A percentile compares a stretch with the other conserved stretches of the same genome.
phyloP scores from a whole-genome alignment of 2,329 filamentous ascomycete genomes.

The Cordyceps pruinosa region DNA sequence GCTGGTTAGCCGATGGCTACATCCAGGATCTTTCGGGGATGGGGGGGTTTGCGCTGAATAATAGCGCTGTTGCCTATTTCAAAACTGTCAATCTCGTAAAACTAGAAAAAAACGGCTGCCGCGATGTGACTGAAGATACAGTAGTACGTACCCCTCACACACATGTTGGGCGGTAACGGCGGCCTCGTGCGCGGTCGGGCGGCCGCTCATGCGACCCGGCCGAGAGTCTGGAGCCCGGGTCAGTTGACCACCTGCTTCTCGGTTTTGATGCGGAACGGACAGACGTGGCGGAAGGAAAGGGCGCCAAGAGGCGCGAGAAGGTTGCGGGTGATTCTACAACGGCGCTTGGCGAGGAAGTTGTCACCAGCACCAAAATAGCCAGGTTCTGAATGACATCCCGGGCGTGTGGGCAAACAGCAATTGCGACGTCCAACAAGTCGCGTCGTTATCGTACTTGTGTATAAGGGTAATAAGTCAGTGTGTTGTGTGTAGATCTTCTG shows the following conservation, averaged over 20 bases:
- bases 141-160: neutral
- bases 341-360: too few species aligned
- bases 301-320: too few species aligned
- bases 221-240: neutral
- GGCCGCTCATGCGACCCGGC: constrained; percentile 10
- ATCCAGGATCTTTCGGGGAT: neutral
- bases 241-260: constrained; percentile 11
- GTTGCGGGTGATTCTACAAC: too few species aligned
- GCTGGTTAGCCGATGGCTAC: neutral
- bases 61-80: neutral
- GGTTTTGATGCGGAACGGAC: too few species aligned
- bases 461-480: too few species aligned
- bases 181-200: constrained; percentile 2
- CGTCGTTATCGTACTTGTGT: too few species aligned
- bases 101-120: neutral
- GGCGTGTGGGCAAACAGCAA: too few species aligned
- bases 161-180: neutral
- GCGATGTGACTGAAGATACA: neutral
- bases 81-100: neutral
- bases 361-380: too few species aligned
- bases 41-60: neutral
- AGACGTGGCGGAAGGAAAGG: too few species aligned
- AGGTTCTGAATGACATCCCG: too few species aligned
- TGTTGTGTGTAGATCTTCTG: too few species aligned
- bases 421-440: too few species aligned